Evolutionary conservation across 371 early-diverging fungal species (phyloP), one percentile per base, ranked within the genome.

Genomic region (Rhizopus arrhizus): DNA sequence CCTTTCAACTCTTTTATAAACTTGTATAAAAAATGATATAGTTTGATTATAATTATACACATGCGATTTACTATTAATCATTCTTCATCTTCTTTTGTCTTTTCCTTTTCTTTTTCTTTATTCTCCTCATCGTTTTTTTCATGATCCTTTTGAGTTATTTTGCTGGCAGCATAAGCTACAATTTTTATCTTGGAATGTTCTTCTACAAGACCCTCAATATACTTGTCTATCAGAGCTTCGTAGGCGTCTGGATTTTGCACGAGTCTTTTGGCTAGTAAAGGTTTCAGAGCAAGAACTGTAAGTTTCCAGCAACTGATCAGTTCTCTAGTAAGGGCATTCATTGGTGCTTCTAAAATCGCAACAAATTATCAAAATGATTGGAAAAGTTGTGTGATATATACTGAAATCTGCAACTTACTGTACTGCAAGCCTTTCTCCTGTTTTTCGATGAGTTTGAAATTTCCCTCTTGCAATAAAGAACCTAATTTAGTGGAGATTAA

Each of bases 281-380:
- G 78, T 47, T 69, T 68, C 34, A 78, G 40, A 43, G 73, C 64
- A 11, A 64, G 38, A 65, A 78, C 56, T 6, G 73, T 73, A 34
- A 43, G 68, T 58, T 69, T 74, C 78, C 78, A 78, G 36, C 73
- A 73, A 53, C 66, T 62, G 16, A 73, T 33, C 75, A 78, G 70
- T 59, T 78, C 78, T 47, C 50, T 66, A 11, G 71, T 57, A 49
- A 78, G 60, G 6, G 78, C 73, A 53, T 70, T 59, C 9, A 55
- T 46, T 5, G 67, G 62, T 38, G 67, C 31, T n/a, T 64, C 73
- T 74, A 58, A 13, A 12, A 31, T 7, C 36, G 38, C 35, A 34
- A 33, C 40, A 46, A 46, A 45, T 11, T 28, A 8, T 51, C 48
- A 48, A n/a, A 2, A 38, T 38, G 40, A 11, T 38, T 38, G 40